Evolutionary conservation across 495 filamentous ascomycete genomes (phyloP).

Genomic region (Friedmanniomyces simplex): DNA sequence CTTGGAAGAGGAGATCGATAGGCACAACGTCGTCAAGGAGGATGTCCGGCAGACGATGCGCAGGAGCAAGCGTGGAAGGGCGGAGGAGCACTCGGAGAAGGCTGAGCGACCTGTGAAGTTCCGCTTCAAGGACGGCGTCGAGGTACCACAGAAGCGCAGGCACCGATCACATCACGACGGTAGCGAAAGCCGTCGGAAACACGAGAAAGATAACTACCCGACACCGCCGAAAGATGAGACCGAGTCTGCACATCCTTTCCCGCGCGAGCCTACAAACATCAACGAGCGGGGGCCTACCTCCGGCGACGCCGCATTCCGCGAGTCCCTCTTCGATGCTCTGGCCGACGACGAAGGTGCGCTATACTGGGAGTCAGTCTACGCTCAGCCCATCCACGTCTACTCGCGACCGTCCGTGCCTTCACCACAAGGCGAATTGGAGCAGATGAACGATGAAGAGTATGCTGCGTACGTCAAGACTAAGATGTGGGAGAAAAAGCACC

Average conservation of each 20-base stretch:
- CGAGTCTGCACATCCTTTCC: slow-evolving; percentile 17
- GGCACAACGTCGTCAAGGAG: slow-evolving; percentile 19
- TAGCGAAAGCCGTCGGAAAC: not conserved
- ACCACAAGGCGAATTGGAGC: slow-evolving; percentile 56
- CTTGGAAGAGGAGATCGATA: slow-evolving; percentile 19
- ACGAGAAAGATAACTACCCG: slow-evolving; percentile 1
- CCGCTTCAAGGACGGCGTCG: slow-evolving; percentile 14
- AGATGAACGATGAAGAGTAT: slow-evolving; percentile 88
- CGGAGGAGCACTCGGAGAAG: not conserved
- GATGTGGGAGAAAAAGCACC: slow-evolving; percentile 88
- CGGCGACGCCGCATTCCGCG: slow-evolving; percentile 60
- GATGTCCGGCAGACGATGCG: not conserved
- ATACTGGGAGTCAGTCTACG: slow-evolving; percentile 92
- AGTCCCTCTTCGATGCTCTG: slow-evolving; percentile 97
- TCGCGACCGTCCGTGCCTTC: slow-evolving; percentile 32
- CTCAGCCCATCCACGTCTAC: slow-evolving; percentile 75
- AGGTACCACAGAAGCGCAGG: slow-evolving; percentile 3
- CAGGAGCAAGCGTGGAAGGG: not conserved
- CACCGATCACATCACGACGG: not conserved
- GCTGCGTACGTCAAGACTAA: slow-evolving; percentile 65
- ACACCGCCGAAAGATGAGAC: not conserved
- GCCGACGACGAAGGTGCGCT: slow-evolving; percentile 90
- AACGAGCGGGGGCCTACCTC: not conserved
- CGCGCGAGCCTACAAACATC: slow-evolving; percentile 12
- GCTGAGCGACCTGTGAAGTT: slow-evolving; percentile 5